Base-by-base conservation (phyloP, 2,329 filamentous ascomycete species). In the Amauroascus niger region DNA sequence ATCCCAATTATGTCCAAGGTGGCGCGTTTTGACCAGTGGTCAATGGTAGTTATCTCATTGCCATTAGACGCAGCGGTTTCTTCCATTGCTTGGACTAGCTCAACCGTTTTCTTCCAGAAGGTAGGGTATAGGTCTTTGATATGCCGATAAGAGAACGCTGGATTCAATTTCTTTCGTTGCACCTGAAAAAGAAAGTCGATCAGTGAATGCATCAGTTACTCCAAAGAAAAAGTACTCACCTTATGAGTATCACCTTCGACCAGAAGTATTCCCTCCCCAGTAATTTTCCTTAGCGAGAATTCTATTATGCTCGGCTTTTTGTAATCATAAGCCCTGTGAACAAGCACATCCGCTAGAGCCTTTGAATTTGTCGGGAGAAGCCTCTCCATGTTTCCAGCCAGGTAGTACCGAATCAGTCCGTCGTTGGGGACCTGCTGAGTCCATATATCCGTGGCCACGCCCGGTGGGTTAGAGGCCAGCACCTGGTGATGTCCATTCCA, bases 231-330 rank as follows among this genome's bases (percentile, higher is more conserved):
- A 13, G 39, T 33, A n/a, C 58, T 14, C 62, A 80, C 73, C 71
- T 86, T 93, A 68, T 96, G 91, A 63, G 90, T 87, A 11, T 94
- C 87, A n/a, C 90, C 90, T 69, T 96, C 90, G 1, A 88, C 86
- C 9, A 96, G 73, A 35, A 96, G 70, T 9, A 76, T 32, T 0
- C 74, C 73, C 48, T 71, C 60, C 1, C 74, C 74, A 1, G 72
- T 60, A 6, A 74, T 52, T 20, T 64, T 67, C 3, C 61, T 61
- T 26, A 76, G 58, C 6, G 63, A 63, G 13, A 57, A 47, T 14
- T 64, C 72, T 28, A 87, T 60, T 22, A 74, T 63, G 1, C 61
- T 50, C 0, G 84, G 84, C 64, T 88, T 88, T 43, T 75, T 63
- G 59, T 87, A 90, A 39, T 84, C 79, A 65, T 89, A 88, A 59